phyloP scores from a whole-genome alignment of 2,329 filamentous ascomycete genomes.

The Pseudocercospora crystallina region DNA sequence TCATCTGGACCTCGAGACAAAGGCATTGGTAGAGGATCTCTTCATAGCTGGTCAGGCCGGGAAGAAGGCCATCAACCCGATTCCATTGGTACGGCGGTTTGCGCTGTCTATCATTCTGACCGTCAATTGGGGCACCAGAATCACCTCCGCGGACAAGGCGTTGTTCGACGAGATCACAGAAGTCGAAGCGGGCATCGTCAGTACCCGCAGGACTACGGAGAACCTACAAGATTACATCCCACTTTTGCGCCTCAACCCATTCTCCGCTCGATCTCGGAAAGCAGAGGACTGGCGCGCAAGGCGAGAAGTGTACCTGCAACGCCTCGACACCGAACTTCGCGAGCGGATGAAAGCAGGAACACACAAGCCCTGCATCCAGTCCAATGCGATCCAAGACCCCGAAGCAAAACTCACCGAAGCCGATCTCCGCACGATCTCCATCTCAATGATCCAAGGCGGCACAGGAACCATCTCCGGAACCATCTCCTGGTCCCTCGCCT shows the following conservation, averaged over 20 bases:
- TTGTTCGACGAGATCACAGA: conserved; percentile 62
- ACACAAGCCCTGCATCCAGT: conserved; percentile 65
- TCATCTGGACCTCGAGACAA: conserved; percentile 62
- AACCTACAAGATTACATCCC: conserved; percentile 64
- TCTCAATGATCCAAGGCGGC: conserved; percentile 68
- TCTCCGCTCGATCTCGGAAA: conserved; percentile 56
- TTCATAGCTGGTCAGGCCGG: conserved; percentile 58
- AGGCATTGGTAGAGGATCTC: conserved; percentile 62
- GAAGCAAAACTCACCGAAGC: conserved; percentile 62
- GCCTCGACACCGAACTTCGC: conserved; percentile 60
- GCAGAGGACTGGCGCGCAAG: conserved; percentile 61
- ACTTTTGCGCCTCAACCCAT: conserved; percentile 60
- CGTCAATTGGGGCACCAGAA: conserved; percentile 64
- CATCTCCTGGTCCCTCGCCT: conserved; percentile 63
- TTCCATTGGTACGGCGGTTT: conserved; percentile 67
- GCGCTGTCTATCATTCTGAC: conserved; percentile 62
- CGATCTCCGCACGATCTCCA: conserved; percentile 63
- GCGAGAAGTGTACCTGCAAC: conserved; percentile 60
- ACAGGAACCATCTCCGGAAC: conserved; percentile 66
- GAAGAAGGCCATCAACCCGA: conserved; percentile 57
- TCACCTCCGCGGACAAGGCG: conserved; percentile 58
- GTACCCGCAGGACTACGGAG: conserved; percentile 60
- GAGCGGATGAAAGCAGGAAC: conserved; percentile 60
- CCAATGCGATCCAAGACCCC: conserved; percentile 63
- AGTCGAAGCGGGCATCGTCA: conserved; percentile 62